phyloP scores from a whole-genome alignment of 768 basidiomycete genomes.

The Russula foetens region DNA sequence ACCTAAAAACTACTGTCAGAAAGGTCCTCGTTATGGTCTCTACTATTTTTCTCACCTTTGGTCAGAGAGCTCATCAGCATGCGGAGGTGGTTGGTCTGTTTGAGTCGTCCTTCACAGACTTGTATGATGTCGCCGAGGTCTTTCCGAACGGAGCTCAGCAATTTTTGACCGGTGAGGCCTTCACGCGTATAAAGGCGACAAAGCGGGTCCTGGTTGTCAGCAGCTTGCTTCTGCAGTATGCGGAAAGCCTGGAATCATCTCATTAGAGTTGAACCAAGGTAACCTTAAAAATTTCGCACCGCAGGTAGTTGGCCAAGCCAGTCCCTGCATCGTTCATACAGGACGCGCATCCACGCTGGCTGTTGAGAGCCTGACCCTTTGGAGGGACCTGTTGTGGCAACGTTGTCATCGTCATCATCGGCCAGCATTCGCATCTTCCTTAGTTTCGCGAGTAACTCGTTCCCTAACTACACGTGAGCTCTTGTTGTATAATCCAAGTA shows the following conservation, averaged over 20 bases:
- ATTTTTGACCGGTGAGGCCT: slow-evolving; percentile 65
- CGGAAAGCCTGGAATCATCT: slow-evolving; percentile 45
- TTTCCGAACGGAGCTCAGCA: slow-evolving; percentile 69
- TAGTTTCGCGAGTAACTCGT: slow-evolving; percentile 74
- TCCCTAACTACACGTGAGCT: slow-evolving; percentile 41
- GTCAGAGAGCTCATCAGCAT: slow-evolving; percentile 82
- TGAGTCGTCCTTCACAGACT: slow-evolving; percentile 79
- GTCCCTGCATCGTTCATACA: slow-evolving; percentile 74
- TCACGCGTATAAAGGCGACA: slow-evolving; percentile 87
- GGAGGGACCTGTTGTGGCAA: slow-evolving; percentile 42
- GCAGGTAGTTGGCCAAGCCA: slow-evolving; percentile 74
- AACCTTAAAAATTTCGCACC: slow-evolving; percentile 35
- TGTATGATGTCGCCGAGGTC: slow-evolving; percentile 78
- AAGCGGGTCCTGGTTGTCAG: slow-evolving; percentile 75
- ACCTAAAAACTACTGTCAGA: slow-evolving; percentile 37
- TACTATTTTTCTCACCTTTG: slow-evolving; percentile 51
- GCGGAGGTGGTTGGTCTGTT: slow-evolving; percentile 96
- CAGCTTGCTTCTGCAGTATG: slow-evolving; percentile 52
- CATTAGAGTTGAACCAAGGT: slow-evolving; percentile 13
- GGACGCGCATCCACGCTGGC: slow-evolving; percentile 90
- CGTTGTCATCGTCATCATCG: slow-evolving; percentile 72
- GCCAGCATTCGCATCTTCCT: slow-evolving; percentile 87
- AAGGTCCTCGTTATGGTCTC: slow-evolving; percentile 11
- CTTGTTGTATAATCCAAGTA: not conserved
- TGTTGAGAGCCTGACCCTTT: slow-evolving; percentile 64